Percentiles rank a stretch among this genome's conserved stretches.
phyloP scores from a whole-genome alignment of 305 asterid genomes.

The Fraxinus baroniana region DNA sequence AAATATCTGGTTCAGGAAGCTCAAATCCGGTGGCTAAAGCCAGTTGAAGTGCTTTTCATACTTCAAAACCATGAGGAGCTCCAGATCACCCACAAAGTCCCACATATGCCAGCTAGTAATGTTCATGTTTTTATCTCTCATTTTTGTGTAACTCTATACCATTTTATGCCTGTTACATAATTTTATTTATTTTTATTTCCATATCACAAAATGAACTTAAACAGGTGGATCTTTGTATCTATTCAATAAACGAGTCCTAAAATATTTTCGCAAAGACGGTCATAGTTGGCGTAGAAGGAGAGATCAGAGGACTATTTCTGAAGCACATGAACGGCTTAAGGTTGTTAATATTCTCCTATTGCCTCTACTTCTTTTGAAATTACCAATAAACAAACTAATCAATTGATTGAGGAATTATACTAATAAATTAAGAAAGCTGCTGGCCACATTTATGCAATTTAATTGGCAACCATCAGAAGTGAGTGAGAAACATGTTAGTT shows the following conservation, averaged over 20 bases:
- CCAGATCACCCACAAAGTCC: constrained; percentile 64
- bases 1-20: constrained; percentile 71
- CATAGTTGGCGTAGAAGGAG: constrained; percentile 93
- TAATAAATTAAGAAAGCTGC: not conserved
- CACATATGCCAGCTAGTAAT: constrained; percentile 74
- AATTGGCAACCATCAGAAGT: not conserved
- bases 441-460: not conserved
- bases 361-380: not conserved
- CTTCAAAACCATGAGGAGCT: constrained; percentile 63
- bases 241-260: constrained; percentile 78
- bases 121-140: not conserved
- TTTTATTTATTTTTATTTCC: not conserved
- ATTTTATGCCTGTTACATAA: constrained; percentile 4
- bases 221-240: constrained; percentile 86
- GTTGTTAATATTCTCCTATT: constrained; percentile 35
- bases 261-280: constrained; percentile 89
- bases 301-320: constrained; percentile 86
- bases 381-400: not conserved
- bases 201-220: constrained; percentile 10
- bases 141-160: not conserved
- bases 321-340: constrained; percentile 97
- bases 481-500: not conserved
- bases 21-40: constrained; percentile 87
- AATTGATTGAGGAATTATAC: not conserved
- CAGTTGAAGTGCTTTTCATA: constrained; percentile 75